Base-by-base conservation (phyloP, 768 basidiomycete species). In the Mycena vitilis region DNA sequence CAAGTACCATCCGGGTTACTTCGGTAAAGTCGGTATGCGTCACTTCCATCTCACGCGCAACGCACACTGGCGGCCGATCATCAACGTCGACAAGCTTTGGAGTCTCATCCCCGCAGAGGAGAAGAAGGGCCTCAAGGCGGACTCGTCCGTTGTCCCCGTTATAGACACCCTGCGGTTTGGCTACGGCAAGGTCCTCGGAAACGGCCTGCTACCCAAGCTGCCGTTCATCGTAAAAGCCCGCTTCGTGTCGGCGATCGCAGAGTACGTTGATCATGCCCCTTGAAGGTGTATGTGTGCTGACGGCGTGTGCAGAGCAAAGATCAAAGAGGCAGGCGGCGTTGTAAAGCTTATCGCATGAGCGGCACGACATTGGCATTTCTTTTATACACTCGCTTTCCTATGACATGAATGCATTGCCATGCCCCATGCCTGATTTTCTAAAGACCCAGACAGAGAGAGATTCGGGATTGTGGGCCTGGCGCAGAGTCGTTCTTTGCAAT, bases 1-100 rank as follows among this genome's bases (percentile, higher is more conserved):
- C 84, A 97, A 97, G 85, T 98, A 95, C 92, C 96, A 98, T 85
- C 96, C 96, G 81, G 96, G 96, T 94, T 98, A 98, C 95, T 99
- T 97, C 82, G 96, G 96, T 87, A 98, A 98, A 86, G 95, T 97
- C 81, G 98, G 98, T 95, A 99, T 99, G 97, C 91, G 98, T 80
- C 91, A 92, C 83, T 99, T 93, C 94, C 98, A 99, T 81, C 83
- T 95, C 71, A 95, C 94, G 63, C 91, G 91, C 82, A 98, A 98
- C 82, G 82, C 87, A 74, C 86, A 90, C 83, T 98, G 95, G 96
- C 89, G 92, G 71, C 96, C 97, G 22, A 93, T 92, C 79, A 94
- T 99, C 91, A 99, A 99, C 86, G 91, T 99, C 81, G 98, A 99
- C 89, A 96, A 96, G 85, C 88, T 97, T 60, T 95, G 95, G 95